Evolutionary conservation across 495 filamentous ascomycete genomes (phyloP), one percentile per base, ranked within the genome.

Genomic region (Neurospora sp.): DNA sequence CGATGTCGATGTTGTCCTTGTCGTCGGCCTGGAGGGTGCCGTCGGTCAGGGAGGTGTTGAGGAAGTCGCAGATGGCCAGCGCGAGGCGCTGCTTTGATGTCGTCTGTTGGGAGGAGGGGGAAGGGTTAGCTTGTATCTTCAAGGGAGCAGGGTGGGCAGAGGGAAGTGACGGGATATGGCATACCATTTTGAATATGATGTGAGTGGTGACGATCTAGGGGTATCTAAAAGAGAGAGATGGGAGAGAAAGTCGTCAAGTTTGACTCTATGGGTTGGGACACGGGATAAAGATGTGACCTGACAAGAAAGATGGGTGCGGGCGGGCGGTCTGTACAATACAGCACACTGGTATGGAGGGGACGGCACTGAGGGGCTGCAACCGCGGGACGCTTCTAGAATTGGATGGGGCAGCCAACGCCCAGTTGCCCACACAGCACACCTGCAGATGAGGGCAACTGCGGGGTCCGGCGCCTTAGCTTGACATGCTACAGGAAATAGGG

Each of bases 61-160:
- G 90, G 87, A 97, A 99, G 84, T 97, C 93, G 85, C 96, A 92
- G 82, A 99, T 94, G 77, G 96, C 94, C 80, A 98, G 92, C 78
- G 96, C 96, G 73, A 99, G 90, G 83, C 94, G 93, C 86, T 99
- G 96, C 84, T 97, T 97, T 74, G 94, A 90, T 75, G 92, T 92
- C 73, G 82, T 82, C 83, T 84, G 62, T 69, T 54, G 34, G 34
- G 13, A 5, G 21, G 24, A 21, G 21, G 70, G 13, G 17, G 54
- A 17, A 15, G 28, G 71, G 71, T 72, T 24, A 72, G 69, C 34
- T 21, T 70, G 28, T 1, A 1, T 3, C n/a, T 43, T 19, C 45
- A 21, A 31, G 24, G 19, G 19, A 24, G 24, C 19, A 3, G 39
- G 39, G 15, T 42, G n/a, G 45, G 40, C 36, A 69, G 17, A 73